Base-by-base conservation (phyloP, 1,284 basidiomycete genomes). In the Malassezia psittaci region DNA sequence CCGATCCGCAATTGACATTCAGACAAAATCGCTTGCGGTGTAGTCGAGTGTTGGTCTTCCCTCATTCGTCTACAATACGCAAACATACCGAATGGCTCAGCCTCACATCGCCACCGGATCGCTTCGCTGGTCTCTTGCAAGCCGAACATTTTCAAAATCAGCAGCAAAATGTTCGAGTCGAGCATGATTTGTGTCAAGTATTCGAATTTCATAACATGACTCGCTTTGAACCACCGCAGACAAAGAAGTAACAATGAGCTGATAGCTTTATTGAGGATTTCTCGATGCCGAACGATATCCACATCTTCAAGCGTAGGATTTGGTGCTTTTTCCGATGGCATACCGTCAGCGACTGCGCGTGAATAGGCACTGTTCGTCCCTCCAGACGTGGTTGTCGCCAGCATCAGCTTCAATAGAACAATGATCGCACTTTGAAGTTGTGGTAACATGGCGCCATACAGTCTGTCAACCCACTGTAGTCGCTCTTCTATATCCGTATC, bases 131-230 rank as follows among this genome's bases (percentile, higher is more conserved):
- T 85, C 71, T 98, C 94, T 74, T 93, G 89, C 62, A 96, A 77
- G 11, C 91, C 90, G 76, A 98, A 96, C 85, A 96, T 94, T 80
- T 98, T 98, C 69, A 98, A 78, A 49, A 98, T 88, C 24, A 98
- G 81, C 34, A 98, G 78, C 4, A 96, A 78, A 69, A 90, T 94
- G 71, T 98, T 98, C 18, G 89, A 91, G 69, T 98, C 94, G 47
- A 98, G 83, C 9, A 99, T 79, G 24, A 91, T 82, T 75, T 94
- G 91, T 7, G 90, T 89, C 33, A 99, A 80, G 76, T 96, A 90
- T 76, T 98, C 91, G 74, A 96, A 96, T 75, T 98, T 98, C 86
- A 99, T 91, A 33, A 87, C 85, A 77, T 98, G 69, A 39, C 64
- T 67, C 18, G 87, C 87, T 76, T 96, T 98, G 81, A 96, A 96